These are phyloP conservation scores for Discostella stelligeroides DNA, from an alignment of 108 stramenopile species.

Conservation along the genomic window DNA sequence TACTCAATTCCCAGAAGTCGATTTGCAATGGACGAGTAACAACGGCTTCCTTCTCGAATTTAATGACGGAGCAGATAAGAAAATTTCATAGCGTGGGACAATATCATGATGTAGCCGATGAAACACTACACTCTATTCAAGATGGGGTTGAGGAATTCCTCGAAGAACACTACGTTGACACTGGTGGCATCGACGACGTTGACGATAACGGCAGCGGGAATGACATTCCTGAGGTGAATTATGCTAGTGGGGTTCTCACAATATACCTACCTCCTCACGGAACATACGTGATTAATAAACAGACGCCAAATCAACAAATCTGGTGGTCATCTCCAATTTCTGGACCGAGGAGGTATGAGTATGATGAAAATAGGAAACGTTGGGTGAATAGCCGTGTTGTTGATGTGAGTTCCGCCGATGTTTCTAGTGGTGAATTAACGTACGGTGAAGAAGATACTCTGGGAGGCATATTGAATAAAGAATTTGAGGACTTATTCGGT, in stretches of 20 bases:
- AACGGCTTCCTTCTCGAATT: neutral
- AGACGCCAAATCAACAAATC: slow-evolving; percentile 92
- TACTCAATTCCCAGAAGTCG: no score
- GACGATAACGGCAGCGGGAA: slow-evolving; percentile 10
- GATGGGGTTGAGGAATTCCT: slow-evolving; percentile 83
- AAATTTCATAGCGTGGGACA: slow-evolving; percentile 70
- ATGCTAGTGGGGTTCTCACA: slow-evolving; percentile 79
- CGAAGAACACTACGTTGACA: slow-evolving; percentile 73
- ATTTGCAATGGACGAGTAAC: neutral
- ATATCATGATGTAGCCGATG: slow-evolving; percentile 88
- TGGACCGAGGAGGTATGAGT: slow-evolving; percentile 92
- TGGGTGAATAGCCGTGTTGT: slow-evolving; percentile 77
- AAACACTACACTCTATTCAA: slow-evolving; percentile 84
- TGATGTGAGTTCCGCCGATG: slow-evolving; percentile 28
- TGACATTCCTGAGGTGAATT: slow-evolving; percentile 66
- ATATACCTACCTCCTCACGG: slow-evolving; percentile 76
- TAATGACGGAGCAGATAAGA: slow-evolving; percentile 13
- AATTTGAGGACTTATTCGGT: slow-evolving; percentile 60
- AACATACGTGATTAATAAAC: slow-evolving; percentile 96
- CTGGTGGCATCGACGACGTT: slow-evolving; percentile 9
- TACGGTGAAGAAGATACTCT: slow-evolving; percentile 41
- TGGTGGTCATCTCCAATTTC: slow-evolving; percentile 91
- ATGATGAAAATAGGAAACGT: slow-evolving; percentile 55
- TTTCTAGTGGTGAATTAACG: neutral
- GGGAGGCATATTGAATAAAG: slow-evolving; percentile 56